Conservation (phyloP, 169 alveolate species). For the Plasmodium knowlesi region DNA sequence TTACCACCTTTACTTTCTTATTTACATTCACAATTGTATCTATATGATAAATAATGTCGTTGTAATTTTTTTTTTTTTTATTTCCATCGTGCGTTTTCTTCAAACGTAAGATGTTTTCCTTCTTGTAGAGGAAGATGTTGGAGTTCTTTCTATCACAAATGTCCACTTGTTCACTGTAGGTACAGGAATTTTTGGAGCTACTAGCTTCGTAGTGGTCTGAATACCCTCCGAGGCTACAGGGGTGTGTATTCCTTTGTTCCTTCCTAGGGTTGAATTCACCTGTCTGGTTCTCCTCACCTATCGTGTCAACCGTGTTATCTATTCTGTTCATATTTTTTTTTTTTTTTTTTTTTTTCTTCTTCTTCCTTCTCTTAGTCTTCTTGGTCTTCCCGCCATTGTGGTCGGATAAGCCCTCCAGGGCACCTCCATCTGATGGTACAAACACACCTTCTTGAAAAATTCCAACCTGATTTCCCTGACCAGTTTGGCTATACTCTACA, state of each 20-base stretch:
- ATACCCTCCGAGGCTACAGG: not conserved
- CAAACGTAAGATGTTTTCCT: constrained; percentile 19
- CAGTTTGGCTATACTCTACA: not conserved
- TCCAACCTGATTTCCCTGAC: not conserved
- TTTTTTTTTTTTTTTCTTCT: not conserved
- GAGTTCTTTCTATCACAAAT: constrained; percentile 12
- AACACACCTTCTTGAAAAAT: not conserved
- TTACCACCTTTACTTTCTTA: constrained; percentile 36
- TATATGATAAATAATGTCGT: constrained; percentile 59
- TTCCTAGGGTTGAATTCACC: not conserved
- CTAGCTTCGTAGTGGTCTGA: not conserved
- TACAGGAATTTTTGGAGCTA: not conserved
- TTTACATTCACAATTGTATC: constrained; percentile 25
- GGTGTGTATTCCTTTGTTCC: not conserved
- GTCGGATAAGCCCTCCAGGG: not conserved
- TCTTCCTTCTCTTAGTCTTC: not conserved
- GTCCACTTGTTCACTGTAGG: constrained; percentile 2
- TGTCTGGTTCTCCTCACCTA: not conserved
- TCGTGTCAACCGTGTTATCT: not conserved
- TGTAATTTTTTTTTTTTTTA: not conserved
- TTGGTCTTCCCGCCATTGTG: not conserved
- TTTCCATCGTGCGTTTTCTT: constrained; percentile 1
- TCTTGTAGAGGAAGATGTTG: constrained; percentile 33
- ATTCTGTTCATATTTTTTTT: not conserved
- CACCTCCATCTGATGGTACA: not conserved